Percentiles rank a stretch among this genome's conserved stretches.
These are phyloP conservation scores for Tuber microsphaerosporum DNA, from an alignment of 495 filamentous ascomycete genomes.

Conservation along the genomic window DNA sequence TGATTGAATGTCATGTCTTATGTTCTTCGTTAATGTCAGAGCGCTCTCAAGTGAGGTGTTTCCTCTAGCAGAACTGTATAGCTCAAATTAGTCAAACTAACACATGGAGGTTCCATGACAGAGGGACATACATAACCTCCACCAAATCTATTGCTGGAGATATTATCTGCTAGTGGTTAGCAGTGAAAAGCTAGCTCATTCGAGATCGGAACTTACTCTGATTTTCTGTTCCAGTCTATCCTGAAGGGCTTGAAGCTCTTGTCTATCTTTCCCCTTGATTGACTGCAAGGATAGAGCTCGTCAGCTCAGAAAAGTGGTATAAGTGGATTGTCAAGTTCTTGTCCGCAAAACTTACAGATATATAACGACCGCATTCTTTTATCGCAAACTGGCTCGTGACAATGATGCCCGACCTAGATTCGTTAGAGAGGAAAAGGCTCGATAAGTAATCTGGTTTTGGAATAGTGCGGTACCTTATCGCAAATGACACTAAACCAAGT, in stretches of 20 bases:
- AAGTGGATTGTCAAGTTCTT: constrained; percentile 20
- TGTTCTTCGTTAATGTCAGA: constrained; percentile 70
- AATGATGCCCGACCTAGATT: constrained; percentile 67
- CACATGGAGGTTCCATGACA: background rate
- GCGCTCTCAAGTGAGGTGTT: constrained; percentile 90
- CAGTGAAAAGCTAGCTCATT: background rate
- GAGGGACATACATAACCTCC: constrained; percentile 65
- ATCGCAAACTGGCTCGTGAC: constrained; percentile 83
- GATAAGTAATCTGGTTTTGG: background rate
- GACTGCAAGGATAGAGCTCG: constrained; percentile 45
- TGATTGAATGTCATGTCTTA: constrained; percentile 81
- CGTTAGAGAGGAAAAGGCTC: constrained; percentile 15
- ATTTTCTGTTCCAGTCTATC: constrained; percentile 76
- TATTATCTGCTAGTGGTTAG: constrained; percentile 57
- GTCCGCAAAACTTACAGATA: constrained; percentile 54
- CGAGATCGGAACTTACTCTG: constrained; percentile 49
- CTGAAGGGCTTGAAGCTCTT: constrained; percentile 66
- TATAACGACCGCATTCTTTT: constrained; percentile 66
- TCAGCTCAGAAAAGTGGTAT: background rate
- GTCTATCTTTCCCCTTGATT: constrained; percentile 60
- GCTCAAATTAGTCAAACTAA: constrained; percentile 18
- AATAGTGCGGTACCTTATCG: background rate
- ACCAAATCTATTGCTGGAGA: constrained; percentile 91
- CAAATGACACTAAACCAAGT: background rate
- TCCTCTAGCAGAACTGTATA: constrained; percentile 73